Evolutionary conservation across 2,329 filamentous ascomycete species (phyloP).

Genomic region (Aspergillus jensenii): DNA sequence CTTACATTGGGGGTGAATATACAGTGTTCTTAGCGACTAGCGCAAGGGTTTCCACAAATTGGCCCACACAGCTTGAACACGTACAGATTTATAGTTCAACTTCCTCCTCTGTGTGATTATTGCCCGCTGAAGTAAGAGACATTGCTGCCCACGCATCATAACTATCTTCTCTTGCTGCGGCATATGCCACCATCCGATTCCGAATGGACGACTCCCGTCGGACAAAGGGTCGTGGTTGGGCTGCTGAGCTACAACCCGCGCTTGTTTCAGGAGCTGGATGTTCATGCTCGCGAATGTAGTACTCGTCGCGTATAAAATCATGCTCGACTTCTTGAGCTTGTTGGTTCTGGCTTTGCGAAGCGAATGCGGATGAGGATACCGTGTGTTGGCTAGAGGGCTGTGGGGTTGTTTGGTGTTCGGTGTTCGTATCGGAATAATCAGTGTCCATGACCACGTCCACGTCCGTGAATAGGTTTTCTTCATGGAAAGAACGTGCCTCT

Average conservation of each 20-base stretch:
- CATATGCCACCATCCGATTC: conserved; percentile 37
- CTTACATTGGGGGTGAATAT: not conserved
- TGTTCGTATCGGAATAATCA: not conserved
- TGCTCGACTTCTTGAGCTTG: not conserved
- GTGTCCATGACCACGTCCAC: not conserved
- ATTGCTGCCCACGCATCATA: conserved; percentile 44
- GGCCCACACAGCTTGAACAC: not conserved
- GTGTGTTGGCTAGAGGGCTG: conserved; percentile 18
- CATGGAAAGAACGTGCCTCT: no score
- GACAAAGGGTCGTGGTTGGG: not conserved
- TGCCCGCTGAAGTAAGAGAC: conserved; percentile 44
- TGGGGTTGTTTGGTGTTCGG: conserved; percentile 2
- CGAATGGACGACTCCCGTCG: conserved; percentile 19
- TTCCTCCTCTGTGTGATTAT: conserved; percentile 45
- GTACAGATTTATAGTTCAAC: conserved; percentile 32
- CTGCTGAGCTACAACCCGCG: not conserved
- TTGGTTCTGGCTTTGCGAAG: conserved; percentile 17
- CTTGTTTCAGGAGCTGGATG: not conserved
- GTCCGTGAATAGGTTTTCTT: not conserved
- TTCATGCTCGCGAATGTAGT: not conserved
- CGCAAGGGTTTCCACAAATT: not conserved
- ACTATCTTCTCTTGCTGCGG: conserved; percentile 42
- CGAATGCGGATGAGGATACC: conserved; percentile 29
- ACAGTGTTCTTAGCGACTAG: not conserved
- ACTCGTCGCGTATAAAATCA: not conserved